These are phyloP conservation scores for Strobilomyces confusus DNA, from an alignment of 768 basidiomycete genomes.

Conservation along the genomic window DNA sequence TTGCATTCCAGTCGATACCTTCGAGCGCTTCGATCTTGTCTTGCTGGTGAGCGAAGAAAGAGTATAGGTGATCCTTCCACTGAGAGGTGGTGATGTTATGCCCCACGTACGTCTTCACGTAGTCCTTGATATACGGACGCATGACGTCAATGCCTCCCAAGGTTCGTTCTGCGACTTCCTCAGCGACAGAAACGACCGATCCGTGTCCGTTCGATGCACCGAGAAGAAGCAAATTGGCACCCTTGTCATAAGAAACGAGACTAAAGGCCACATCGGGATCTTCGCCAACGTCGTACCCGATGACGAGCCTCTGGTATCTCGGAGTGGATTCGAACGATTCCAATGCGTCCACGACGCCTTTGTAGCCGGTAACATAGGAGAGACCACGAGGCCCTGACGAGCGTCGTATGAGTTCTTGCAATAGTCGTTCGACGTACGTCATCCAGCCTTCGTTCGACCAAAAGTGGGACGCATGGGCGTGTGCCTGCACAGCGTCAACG, in stretches of 20 bases:
- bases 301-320: too few relatives aligned
- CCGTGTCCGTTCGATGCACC: conserved; percentile 37
- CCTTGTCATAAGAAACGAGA: conserved; percentile 83
- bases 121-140: conserved; percentile 52
- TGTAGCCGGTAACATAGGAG: conserved; percentile 71
- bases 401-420: conserved; percentile 59
- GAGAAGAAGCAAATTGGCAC: conserved; percentile 84
- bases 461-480: too few relatives aligned
- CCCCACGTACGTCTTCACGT: too few relatives aligned
- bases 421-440: conserved; percentile 84
- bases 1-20: conserved; percentile 53
- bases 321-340: conserved; percentile 54
- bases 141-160: conserved; percentile 55
- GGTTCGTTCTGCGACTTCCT: conserved; percentile 37
- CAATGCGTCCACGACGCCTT: conserved; percentile 65
- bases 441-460: conserved; percentile 93
- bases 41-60: conserved; percentile 41
- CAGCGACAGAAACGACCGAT: not conserved
- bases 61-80: too few relatives aligned
- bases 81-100: conserved; percentile 53
- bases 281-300: conserved; percentile 73
- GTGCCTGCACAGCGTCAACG: too few relatives aligned
- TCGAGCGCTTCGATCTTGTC: conserved; percentile 46
- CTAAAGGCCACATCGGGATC: conserved; percentile 77
- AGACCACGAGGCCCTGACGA: conserved; percentile 79